Conservation (phyloP, 2,329 filamentous ascomycete species). For the Hypoxylon sp. region DNA sequence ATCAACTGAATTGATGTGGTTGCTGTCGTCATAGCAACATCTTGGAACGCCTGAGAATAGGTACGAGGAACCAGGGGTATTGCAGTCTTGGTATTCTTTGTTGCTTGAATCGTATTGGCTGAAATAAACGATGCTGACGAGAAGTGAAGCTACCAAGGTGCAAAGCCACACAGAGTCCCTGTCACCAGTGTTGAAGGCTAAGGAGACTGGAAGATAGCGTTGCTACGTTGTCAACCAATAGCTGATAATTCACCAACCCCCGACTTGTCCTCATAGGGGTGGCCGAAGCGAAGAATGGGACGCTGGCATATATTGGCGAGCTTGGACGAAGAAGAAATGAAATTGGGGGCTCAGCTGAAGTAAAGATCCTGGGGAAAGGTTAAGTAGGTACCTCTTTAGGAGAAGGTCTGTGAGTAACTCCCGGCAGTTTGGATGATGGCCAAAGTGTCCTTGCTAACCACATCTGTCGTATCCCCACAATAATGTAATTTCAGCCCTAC, state of each 20-base stretch:
- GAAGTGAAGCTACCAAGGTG: constrained; percentile 10
- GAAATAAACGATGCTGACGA: constrained; percentile 14
- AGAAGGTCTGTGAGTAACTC: constrained; percentile 15
- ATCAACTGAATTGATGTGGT: too few relatives aligned
- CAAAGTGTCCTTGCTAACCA: too few relatives aligned
- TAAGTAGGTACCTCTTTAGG: constrained; percentile 7
- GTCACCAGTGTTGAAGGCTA: constrained; percentile 6
- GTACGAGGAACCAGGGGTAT: too few relatives aligned
- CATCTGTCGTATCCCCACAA: constrained; percentile 16
- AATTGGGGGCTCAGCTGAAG: constrained; percentile 10
- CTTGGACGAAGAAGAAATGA: not conserved
- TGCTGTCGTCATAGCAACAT: constrained; percentile 23
- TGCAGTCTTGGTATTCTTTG: not conserved
- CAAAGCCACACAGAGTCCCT: constrained; percentile 29
- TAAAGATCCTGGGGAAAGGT: constrained; percentile 28
- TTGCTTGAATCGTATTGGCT: constrained; percentile 18
- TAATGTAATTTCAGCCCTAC: constrained; percentile 33
- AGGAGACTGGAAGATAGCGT: constrained; percentile 1
- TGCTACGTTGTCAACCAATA: constrained; percentile 26
- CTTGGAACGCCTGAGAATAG: not conserved
- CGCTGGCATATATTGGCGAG: constrained; percentile 19
- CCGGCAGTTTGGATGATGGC: constrained; percentile 14
- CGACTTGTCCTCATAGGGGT: constrained; percentile 19
- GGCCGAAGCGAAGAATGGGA: constrained; percentile 21
- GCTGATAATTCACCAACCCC: not conserved